phyloP scores from a whole-genome alignment of 2,329 filamentous ascomycete genomes.

The Fonsecaea nubica region DNA sequence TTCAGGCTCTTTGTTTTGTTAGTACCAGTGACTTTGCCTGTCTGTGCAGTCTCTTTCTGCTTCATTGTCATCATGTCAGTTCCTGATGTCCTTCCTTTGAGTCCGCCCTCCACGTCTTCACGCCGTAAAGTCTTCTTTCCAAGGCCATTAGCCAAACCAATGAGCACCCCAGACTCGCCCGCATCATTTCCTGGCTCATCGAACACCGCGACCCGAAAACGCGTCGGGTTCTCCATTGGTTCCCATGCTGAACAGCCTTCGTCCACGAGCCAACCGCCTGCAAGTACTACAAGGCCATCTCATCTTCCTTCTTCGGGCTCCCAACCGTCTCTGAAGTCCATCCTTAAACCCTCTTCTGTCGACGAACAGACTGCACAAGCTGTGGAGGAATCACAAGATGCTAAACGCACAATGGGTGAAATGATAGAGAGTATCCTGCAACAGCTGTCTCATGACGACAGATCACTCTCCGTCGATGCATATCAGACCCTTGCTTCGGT shows the following conservation, averaged over 20 bases:
- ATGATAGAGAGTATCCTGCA: slow-evolving; percentile 79
- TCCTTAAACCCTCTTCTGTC: slow-evolving; percentile 73
- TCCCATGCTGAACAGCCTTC: slow-evolving; percentile 49
- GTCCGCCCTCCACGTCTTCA: slow-evolving; percentile 39
- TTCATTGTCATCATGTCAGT: slow-evolving; percentile 34
- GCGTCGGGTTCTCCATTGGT: slow-evolving; percentile 68
- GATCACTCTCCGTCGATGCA: slow-evolving; percentile 78
- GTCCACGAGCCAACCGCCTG: slow-evolving; percentile 50
- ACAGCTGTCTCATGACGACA: slow-evolving; percentile 77
- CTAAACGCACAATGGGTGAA: slow-evolving; percentile 37
- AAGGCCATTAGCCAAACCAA: slow-evolving; percentile 8
- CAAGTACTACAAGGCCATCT: slow-evolving; percentile 47
- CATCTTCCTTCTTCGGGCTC: slow-evolving; percentile 57
- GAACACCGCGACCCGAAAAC: slow-evolving; percentile 51
- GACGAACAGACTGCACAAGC: slow-evolving; percentile 31
- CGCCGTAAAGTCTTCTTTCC: slow-evolving; percentile 24
- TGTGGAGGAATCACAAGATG: slow-evolving; percentile 15
- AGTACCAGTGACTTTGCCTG: slow-evolving; percentile 3
- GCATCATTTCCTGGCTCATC: slow-evolving; percentile 31
- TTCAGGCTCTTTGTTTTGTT: not conserved
- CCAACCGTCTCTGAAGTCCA: slow-evolving; percentile 68
- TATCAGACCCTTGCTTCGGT: slow-evolving; percentile 80
- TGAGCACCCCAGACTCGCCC: slow-evolving; percentile 30
- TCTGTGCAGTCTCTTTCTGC: not conserved
- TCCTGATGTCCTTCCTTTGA: slow-evolving; percentile 39